These are phyloP conservation scores for Exophiala sp. DNA, from an alignment of 2,329 filamentous ascomycete species.

Conservation along the genomic window DNA sequence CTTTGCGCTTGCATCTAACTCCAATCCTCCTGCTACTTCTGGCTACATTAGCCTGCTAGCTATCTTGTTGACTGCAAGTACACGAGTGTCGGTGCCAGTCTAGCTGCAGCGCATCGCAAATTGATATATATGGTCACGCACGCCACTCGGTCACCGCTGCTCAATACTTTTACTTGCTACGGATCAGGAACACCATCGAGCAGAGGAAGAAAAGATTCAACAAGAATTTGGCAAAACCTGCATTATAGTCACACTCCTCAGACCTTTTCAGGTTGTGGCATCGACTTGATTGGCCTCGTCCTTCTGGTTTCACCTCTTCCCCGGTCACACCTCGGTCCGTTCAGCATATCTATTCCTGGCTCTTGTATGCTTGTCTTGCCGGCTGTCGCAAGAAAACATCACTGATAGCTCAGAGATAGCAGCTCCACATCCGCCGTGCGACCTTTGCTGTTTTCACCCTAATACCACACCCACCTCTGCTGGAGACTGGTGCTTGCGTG, in stretches of 20 bases:
- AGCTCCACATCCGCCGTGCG: slow-evolving; percentile 12
- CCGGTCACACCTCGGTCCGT: slow-evolving; percentile 17
- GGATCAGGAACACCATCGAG: not conserved
- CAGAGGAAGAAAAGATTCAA: not conserved
- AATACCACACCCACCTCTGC: slow-evolving; percentile 13
- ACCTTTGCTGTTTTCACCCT: slow-evolving; percentile 13
- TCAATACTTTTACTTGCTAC: not conserved
- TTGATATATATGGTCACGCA: slow-evolving; percentile 7
- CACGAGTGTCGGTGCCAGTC: not conserved
- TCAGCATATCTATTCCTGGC: slow-evolving; percentile 16
- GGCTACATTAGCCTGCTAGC: not conserved
- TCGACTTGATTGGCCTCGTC: slow-evolving; percentile 16
- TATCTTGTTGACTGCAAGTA: not conserved
- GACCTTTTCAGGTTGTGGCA: not conserved
- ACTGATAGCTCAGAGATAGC: slow-evolving; percentile 4
- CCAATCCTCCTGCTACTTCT: not conserved
- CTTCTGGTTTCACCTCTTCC: slow-evolving; percentile 10
- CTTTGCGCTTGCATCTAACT: not conserved
- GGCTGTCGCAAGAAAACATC: not conserved
- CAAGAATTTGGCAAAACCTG: slow-evolving; percentile 6
- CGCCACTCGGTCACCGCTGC: not conserved
- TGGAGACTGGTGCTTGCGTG: slow-evolving; percentile 11
- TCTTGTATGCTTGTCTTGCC: slow-evolving; percentile 8
- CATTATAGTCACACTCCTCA: slow-evolving; percentile 11
- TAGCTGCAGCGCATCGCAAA: not conserved